Evolutionary conservation across 2,329 filamentous ascomycete genomes (phyloP).

Genomic region (Paecilomyces sp.): DNA sequence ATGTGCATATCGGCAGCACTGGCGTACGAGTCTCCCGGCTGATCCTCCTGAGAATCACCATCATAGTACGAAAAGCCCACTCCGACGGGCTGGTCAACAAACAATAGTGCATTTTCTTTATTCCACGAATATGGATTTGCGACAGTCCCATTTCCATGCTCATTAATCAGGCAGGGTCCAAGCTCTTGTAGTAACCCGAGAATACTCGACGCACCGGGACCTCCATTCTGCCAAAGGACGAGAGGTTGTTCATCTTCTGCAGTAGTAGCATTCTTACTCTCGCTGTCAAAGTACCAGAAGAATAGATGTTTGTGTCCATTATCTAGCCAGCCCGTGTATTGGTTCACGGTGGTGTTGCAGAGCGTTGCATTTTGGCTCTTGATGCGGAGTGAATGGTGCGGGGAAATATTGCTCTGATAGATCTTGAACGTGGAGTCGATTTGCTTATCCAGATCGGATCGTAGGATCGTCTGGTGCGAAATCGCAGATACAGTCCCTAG

Average conservation of each 20-base stretch:
- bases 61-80: conserved; percentile 32
- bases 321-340: conserved; percentile 4
- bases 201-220: conserved; percentile 29
- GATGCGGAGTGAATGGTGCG: neutral
- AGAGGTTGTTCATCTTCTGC: conserved; percentile 23
- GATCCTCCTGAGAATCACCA: neutral
- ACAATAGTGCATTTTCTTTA: conserved; percentile 22
- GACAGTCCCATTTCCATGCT: conserved; percentile 28
- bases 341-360: neutral
- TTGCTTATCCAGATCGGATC: neutral
- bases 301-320: conserved; percentile 36
- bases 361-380: neutral
- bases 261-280: conserved; percentile 17
- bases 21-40: conserved; percentile 32
- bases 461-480: neutral
- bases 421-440: neutral
- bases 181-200: conserved; percentile 30
- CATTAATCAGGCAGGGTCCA: conserved; percentile 32
- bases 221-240: conserved; percentile 36
- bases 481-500: neutral
- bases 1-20: conserved; percentile 41
- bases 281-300: conserved; percentile 40
- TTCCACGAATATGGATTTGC: conserved; percentile 9
- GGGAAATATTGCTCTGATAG: neutral
- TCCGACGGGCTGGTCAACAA: conserved; percentile 31